These are phyloP conservation scores for Apophysomyces elegans DNA, from an alignment of 371 early-diverging fungal species.

Conservation along the genomic window DNA sequence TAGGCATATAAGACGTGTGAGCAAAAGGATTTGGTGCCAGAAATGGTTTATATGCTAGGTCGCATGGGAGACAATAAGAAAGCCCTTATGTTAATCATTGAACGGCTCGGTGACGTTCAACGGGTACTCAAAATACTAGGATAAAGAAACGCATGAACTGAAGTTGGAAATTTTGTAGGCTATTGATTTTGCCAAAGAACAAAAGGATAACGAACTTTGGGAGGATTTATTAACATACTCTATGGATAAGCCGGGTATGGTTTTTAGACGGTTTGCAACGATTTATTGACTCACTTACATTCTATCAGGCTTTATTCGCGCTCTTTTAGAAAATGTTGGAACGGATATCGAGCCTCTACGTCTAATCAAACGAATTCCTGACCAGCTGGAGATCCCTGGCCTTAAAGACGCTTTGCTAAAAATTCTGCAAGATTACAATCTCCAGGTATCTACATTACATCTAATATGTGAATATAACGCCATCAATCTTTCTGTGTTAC, in stretches of 20 bases:
- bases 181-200: conserved; percentile 96
- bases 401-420: conserved; percentile 81
- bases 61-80: conserved; percentile 96
- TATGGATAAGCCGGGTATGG: conserved; percentile 84
- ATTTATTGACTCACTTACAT: conserved; percentile 9
- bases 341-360: conserved; percentile 84
- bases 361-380: conserved; percentile 81
- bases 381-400: conserved; percentile 79
- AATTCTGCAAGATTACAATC: conserved; percentile 86
- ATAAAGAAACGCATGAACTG: not conserved
- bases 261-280: not conserved
- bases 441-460: conserved; percentile 66
- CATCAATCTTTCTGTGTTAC: not conserved
- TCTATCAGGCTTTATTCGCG: conserved; percentile 80
- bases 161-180: conserved; percentile 58
- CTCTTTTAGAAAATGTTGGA: conserved; percentile 87
- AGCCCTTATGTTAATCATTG: conserved; percentile 91
- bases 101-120: conserved; percentile 86
- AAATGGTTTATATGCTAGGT: conserved; percentile 94
- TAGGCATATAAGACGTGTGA: conserved; percentile 88
- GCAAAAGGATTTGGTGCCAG: conserved; percentile 85
- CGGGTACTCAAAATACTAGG: conserved; percentile 50
- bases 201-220: conserved; percentile 95
- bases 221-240: conserved; percentile 89
- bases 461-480: not conserved